Conservation (phyloP, 345 rosid genomes). For the Hibiscus syriacus region DNA sequence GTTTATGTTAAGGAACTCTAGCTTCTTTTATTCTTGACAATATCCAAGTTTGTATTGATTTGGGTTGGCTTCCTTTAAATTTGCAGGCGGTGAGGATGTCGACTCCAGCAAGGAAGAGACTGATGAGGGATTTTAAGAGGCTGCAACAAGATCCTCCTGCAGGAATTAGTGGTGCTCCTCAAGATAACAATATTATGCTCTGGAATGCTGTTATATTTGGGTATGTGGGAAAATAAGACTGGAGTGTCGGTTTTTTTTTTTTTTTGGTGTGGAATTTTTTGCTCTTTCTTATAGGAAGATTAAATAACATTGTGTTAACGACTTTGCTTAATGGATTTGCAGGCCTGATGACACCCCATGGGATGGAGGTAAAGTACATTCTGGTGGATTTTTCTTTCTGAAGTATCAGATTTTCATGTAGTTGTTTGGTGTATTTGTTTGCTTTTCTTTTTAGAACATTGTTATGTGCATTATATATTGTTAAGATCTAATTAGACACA, state of each 20-base stretch:
- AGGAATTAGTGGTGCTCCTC: neutral
- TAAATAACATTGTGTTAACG: slow-evolving; percentile 3
- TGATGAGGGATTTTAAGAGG: slow-evolving; percentile 1
- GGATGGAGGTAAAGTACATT: slow-evolving; percentile 52
- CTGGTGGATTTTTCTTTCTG: neutral
- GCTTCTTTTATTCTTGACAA: neutral
- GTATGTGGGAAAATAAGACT: slow-evolving; percentile 16
- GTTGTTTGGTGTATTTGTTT: neutral
- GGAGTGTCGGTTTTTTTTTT: neutral
- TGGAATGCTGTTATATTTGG: slow-evolving; percentile 74
- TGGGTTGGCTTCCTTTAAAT: neutral
- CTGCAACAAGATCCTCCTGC: neutral
- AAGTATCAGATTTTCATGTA: neutral
- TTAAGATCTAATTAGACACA: neutral
- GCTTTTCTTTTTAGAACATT: neutral
- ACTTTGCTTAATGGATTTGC: slow-evolving; percentile 12
- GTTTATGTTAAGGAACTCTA: neutral
- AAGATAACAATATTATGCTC: slow-evolving; percentile 51
- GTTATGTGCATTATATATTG: neutral
- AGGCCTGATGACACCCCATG: slow-evolving; percentile 73
- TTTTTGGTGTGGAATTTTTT: neutral
- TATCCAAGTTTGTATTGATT: neutral
- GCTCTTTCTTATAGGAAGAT: neutral
- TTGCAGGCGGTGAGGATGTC: slow-evolving; percentile 41
- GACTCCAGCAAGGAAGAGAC: slow-evolving; percentile 49